Evolutionary conservation across 2,329 filamentous ascomycete genomes (phyloP), one percentile per base, ranked within the genome.

Genomic region (Colletotrichum falcatum): DNA sequence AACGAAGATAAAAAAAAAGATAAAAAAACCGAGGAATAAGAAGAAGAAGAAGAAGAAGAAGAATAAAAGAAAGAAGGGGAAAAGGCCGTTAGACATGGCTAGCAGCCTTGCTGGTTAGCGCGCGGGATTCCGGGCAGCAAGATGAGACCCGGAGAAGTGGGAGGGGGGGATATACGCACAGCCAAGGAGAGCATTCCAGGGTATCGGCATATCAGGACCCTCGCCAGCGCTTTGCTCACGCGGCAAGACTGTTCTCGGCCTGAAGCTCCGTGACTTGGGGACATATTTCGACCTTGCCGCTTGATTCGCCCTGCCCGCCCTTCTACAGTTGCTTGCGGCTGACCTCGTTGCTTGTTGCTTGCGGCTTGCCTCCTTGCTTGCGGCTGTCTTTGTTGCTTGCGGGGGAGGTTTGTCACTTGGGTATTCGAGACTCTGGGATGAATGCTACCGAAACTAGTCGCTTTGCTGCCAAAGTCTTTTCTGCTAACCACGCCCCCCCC

Each of bases 191-290:
- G 18, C 58, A 49, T 30, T 49, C 20, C 8, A 33, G 49, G 30
- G 58, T 30, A 26, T 35, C 61, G 8, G 30, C 48, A 26, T 58
- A n/a, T 23, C 26, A 37, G 5, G 23, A 26, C 9, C n/a, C 12
- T 26, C 14, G 44, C 46, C 46, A 53, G 46, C 58, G n/a, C 46
- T 62, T 35, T 30, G 23, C 42, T 70, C 64, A 62, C 53, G 58
- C 67, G 64, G 63, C 64, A 33, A 39, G 56, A 55, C 51, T 58
- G 44, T 62, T 61, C 58, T 70, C 67, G 62, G 44, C 64, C 62
- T 37, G 46, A 46, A 33, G 46, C 56, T 53, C 67, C 58, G 62
- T 53, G 37, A 12, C 67, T 51, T 44, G 33, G 54, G 42, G 35
- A 49, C 8, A 18, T n/a, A n/a, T n/a, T n/a, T n/a, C n/a, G n/a